phyloP scores from a whole-genome alignment of 176 grass and related monocot species.

The Oryza meridionalis region DNA sequence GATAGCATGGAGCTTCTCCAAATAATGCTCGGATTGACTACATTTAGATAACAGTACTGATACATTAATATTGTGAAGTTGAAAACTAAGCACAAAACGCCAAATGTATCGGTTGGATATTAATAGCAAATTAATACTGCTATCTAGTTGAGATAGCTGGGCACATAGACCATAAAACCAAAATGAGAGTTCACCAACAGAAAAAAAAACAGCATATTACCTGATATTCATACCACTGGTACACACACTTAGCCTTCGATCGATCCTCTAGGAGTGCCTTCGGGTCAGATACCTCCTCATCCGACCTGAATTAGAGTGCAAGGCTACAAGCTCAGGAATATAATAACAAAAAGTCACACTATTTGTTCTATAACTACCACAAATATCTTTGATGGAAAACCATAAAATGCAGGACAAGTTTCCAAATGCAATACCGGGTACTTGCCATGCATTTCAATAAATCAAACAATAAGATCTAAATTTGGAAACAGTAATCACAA shows the following conservation, averaged over 20 bases:
- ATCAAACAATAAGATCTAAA: neutral
- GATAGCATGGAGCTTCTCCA: constrained; percentile 22
- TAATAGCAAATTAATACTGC: neutral
- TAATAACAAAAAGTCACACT: constrained; percentile 3
- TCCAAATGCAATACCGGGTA: neutral
- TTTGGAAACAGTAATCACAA: neutral
- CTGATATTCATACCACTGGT: constrained; percentile 68
- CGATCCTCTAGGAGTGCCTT: constrained; percentile 74
- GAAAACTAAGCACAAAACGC: constrained; percentile 19
- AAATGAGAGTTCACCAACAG: constrained; percentile 4
- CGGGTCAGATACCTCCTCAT: constrained; percentile 77
- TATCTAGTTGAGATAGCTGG: neutral
- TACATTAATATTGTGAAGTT: constrained; percentile 9
- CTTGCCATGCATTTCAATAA: constrained; percentile 22
- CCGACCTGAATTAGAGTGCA: constrained; percentile 59
- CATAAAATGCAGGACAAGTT: neutral
- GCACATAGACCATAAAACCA: neutral
- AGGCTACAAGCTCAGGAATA: neutral
- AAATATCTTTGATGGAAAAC: neutral
- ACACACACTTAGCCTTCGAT: constrained; percentile 78
- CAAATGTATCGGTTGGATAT: neutral
- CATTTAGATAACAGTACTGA: neutral
- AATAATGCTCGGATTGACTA: constrained; percentile 9
- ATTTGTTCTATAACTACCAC: neutral
- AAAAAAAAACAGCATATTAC: constrained; percentile 48